Evolutionary conservation across 345 rosid species (phyloP), one percentile per base, ranked within the genome.

Genomic region (Kandelia obovata): DNA sequence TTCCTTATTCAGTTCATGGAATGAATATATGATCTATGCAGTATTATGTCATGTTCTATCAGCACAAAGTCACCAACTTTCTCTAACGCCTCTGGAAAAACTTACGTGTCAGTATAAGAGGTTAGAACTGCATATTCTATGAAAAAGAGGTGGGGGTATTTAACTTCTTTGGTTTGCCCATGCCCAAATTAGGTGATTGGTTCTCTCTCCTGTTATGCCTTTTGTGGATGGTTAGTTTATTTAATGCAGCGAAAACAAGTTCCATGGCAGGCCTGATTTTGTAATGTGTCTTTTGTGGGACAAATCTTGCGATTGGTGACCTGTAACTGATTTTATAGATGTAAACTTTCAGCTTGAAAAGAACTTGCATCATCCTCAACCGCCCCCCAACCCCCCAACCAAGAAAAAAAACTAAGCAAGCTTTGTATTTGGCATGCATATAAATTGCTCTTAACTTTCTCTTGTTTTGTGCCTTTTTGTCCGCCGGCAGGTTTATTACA

Each of bases 401-500:
- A 31, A 31, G 5, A 31, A 31, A 31, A 31, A 31, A 4, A 11
- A 9, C 16, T 39, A 25, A 55, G 28, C 30, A 25, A 55, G 28
- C 16, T 23, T 55, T 55, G 5, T 21, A 5, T 55, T 21, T 55
- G 58, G 16, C 58, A 23, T 25, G 7, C 49, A 8, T 61, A 1
- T 13, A 17, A 37, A 23, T 11, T 16, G 27, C 6, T 13, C 4
- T 4, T 37, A 21, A 51, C 65, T 28, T 11, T 43, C 16, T 8
- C 8, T 62, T 68, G 16, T 1, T 21, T 52, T 21, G 5, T 67
- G 21, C 32, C 30, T 1, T 16, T 43, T 43, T 43, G 47, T 6
- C 28, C 10, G 30, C 32, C 56, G 57, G 80, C 89, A 96, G 98
- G 97, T 96, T 63, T 89, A 96, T 71, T 92, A 90, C 82, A 87